Conservation (phyloP, 192 early-diverging fungal genomes). For the Linnemannia exigua region DNA sequence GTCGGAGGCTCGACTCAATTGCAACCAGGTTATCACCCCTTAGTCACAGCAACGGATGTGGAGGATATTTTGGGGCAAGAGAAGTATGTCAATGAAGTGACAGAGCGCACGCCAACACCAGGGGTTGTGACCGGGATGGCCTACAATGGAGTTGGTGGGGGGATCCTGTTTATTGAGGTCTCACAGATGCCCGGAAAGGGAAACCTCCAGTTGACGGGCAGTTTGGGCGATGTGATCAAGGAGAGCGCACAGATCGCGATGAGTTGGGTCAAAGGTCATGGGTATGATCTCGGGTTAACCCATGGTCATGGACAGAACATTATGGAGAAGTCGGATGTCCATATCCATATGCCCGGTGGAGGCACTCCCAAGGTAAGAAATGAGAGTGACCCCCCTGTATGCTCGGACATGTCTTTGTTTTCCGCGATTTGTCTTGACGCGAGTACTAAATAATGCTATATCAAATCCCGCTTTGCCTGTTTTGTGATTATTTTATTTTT, state of each 20-base stretch:
- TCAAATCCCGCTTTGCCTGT: neutral
- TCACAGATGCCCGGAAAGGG: constrained; percentile 79
- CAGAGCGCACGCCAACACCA: constrained; percentile 69
- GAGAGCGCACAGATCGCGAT: constrained; percentile 82
- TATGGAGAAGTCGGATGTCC: constrained; percentile 74
- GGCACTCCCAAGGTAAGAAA: constrained; percentile 70
- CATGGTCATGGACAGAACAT: constrained; percentile 47
- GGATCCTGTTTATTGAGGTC: constrained; percentile 83
- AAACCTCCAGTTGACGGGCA: constrained; percentile 73
- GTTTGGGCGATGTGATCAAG: constrained; percentile 85
- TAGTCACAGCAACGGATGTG: constrained; percentile 61
- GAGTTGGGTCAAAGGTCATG: constrained; percentile 80
- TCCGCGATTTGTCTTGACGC: neutral
- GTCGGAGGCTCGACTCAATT: neutral
- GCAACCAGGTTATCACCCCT: constrained; percentile 52
- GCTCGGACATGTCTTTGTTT: neutral
- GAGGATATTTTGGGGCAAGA: constrained; percentile 74
- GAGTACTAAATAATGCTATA: neutral
- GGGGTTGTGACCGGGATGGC: constrained; percentile 87
- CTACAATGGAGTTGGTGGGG: constrained; percentile 81
- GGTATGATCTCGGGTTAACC: constrained; percentile 65
- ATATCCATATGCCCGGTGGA: constrained; percentile 87
- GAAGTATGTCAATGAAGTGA: constrained; percentile 75
- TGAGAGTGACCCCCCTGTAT: too few species aligned
- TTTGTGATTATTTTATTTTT: neutral